phyloP scores from a whole-genome alignment of 1,284 basidiomycete genomes.

The Rhodotorula sp. region DNA sequence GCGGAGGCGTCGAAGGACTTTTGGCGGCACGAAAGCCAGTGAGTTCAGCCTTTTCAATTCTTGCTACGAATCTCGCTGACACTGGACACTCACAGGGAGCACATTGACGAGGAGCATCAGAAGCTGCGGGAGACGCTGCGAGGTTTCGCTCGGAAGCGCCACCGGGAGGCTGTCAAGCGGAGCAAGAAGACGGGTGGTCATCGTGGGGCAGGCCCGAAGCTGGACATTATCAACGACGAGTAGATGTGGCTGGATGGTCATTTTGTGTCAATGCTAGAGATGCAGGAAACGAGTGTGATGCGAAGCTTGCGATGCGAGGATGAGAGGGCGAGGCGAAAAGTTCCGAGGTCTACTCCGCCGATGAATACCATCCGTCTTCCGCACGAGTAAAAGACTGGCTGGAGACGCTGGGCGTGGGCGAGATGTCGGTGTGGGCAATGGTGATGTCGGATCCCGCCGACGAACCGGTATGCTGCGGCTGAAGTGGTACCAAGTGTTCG shows the following conservation, averaged over 20 bases:
- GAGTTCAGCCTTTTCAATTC: constrained; percentile 11
- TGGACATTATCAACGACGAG: constrained; percentile 14
- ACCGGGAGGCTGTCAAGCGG: constrained; percentile 38
- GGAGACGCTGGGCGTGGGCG: constrained; percentile 6
- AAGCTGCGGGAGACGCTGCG: constrained; percentile 32
- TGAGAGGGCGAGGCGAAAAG: not conserved
- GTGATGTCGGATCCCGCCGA: constrained; percentile 16
- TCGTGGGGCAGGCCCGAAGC: not conserved
- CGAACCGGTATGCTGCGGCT: constrained; percentile 13
- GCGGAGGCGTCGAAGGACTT: constrained; percentile 18
- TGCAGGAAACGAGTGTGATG: no score
- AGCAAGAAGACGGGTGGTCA: constrained; percentile 18
- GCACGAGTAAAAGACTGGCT: not conserved
- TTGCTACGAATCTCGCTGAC: no score
- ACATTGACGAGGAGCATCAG: constrained; percentile 34
- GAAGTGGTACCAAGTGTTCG: not conserved
- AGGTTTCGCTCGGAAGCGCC: constrained; percentile 32
- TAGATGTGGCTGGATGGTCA: not conserved
- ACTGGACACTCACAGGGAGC: constrained; percentile 19
- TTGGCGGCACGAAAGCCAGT: constrained; percentile 28
- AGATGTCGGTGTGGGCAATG: constrained; percentile 14
- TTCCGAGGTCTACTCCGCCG: not conserved
- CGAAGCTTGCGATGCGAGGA: no score
- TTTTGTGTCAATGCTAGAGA: not conserved
- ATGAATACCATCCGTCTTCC: constrained; percentile 12